Base-by-base conservation (phyloP, 2,329 filamentous ascomycete species). In the Claviceps africana region DNA sequence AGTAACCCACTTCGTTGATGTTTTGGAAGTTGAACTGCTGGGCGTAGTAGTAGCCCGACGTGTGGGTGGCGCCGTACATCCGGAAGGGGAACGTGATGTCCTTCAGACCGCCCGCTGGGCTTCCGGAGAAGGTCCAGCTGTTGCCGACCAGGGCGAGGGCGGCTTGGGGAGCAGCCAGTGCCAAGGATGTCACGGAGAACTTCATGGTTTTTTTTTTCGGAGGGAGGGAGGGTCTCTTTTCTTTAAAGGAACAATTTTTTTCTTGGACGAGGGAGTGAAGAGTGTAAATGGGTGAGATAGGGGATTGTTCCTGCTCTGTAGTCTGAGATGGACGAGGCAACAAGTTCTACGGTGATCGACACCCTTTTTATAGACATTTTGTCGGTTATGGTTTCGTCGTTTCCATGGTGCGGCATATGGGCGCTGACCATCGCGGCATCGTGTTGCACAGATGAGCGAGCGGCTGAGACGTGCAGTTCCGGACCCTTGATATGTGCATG, bases 31-130 rank as follows among this genome's bases (percentile, higher is more conserved):
- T 31, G 50, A 54, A 61, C 30, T 59, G 57, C 52, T 61, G 53
- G 10, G 59, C 60, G 52, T 58, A 61, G 54, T 59, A 61, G 39
- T 55, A 62, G 10, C 58, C 59, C 1, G 30, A 40, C 4, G 42
- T 21, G 40, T 59, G 60, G 8, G 53, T 35, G 3, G 59, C 57
- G 1, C 53, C 50, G 40, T 54, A 51, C 40, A 61, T 56, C 47
- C 54, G 56, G 35, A 61, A 54, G n/a, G 57, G 56, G 33, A 61
- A 61, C 0, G 57, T 58, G 17, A 61, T 15, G 22, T 43, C 40
- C 17, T 25, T 21, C 21, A 43, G 21, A 17, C 40, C 40, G 15
- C 40, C 40, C 2, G 21, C 11, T 6, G 40, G 40, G 3, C 1
- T 25, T 43, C 40, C 40, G 21, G 40, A 43, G 11, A 43, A 43